Evolutionary conservation across 495 filamentous ascomycete species (phyloP).

Genomic region (Mycothermus thermophilus): DNA sequence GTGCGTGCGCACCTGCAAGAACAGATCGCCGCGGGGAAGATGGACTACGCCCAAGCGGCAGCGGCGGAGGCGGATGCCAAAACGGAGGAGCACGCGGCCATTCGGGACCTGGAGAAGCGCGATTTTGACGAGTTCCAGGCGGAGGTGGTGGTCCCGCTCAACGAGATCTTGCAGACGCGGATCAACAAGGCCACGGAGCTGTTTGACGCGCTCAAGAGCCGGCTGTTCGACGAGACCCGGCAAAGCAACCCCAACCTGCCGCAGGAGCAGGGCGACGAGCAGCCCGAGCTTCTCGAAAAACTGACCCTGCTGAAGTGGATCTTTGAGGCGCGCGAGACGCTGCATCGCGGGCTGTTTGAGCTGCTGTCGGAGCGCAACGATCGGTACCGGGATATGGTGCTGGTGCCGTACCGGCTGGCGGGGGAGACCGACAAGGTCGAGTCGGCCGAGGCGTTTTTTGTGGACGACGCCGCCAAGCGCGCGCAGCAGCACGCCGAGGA

Average conservation of each 20-base stretch:
- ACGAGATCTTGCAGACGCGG: conserved; percentile 53
- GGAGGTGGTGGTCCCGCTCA: conserved; percentile 60
- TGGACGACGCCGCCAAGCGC: conserved; percentile 57
- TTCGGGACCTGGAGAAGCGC: conserved; percentile 49
- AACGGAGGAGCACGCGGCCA: conserved; percentile 45
- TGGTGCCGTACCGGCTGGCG: conserved; percentile 68
- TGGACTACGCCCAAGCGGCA: conserved; percentile 69
- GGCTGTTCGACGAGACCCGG: conserved; percentile 60
- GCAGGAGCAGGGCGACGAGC: conserved; percentile 89
- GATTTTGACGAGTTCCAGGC: conserved; percentile 68
- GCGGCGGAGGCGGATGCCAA: conserved; percentile 54
- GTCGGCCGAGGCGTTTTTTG: conserved; percentile 69
- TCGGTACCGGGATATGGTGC: conserved; percentile 66
- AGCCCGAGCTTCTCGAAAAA: conserved; percentile 86
- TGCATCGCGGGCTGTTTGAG: conserved; percentile 73
- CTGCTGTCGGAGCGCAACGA: conserved; percentile 72
- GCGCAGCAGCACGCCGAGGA: conserved; percentile 49
- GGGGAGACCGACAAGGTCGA: conserved; percentile 47
- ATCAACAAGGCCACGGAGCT: conserved; percentile 48
- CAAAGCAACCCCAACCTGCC: conserved; percentile 61
- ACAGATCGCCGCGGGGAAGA: conserved; percentile 57
- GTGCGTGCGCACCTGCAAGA: conserved; percentile 51
- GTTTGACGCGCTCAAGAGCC: conserved; percentile 55
- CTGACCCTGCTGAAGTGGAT: conserved; percentile 94
- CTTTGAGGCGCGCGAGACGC: conserved; percentile 78